Evolutionary conservation across 352 stramenopile genomes (phyloP).

Genomic region (Phytophthora sansomeana): DNA sequence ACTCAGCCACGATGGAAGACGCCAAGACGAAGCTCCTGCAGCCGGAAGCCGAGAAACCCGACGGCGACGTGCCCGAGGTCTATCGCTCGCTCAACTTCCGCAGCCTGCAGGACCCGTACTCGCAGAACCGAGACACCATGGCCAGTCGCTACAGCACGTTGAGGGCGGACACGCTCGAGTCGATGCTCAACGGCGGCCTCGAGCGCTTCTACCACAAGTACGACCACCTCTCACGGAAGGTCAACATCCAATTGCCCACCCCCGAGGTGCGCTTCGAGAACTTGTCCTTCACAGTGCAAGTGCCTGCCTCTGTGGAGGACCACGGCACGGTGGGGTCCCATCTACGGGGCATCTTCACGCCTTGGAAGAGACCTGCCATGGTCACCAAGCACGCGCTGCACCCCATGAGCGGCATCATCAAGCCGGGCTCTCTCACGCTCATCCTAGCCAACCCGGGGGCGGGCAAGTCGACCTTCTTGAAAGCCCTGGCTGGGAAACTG

Average conservation of each 20-base stretch:
- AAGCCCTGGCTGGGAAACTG: slow-evolving; percentile 64
- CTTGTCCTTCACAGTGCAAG: slow-evolving; percentile 61
- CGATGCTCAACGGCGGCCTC: slow-evolving; percentile 69
- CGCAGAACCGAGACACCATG: slow-evolving; percentile 49
- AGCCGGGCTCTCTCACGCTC: slow-evolving; percentile 62
- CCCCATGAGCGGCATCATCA: slow-evolving; percentile 68
- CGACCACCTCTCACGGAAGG: slow-evolving; percentile 62
- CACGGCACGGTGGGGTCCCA: slow-evolving; percentile 63
- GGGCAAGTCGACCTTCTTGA: slow-evolving; percentile 74
- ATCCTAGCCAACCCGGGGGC: slow-evolving; percentile 65
- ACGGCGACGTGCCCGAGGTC: slow-evolving; percentile 53
- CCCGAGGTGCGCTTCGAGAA: slow-evolving; percentile 79
- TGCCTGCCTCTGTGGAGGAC: slow-evolving; percentile 44
- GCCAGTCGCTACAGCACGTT: slow-evolving; percentile 64
- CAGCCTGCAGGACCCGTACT: too few relatives aligned
- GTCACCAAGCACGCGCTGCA: slow-evolving; percentile 60
- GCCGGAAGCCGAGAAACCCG: slow-evolving; percentile 18
- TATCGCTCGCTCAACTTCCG: too few relatives aligned
- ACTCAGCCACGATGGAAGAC: background rate
- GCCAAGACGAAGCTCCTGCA: slow-evolving; percentile 28
- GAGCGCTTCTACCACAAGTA: slow-evolving; percentile 84
- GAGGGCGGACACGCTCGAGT: slow-evolving; percentile 64
- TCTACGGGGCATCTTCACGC: slow-evolving; percentile 52
- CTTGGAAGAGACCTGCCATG: slow-evolving; percentile 49
- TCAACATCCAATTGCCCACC: slow-evolving; percentile 65